Conservation (phyloP, 108 stramenopile species). For the Poteriospumella lacustris region DNA sequence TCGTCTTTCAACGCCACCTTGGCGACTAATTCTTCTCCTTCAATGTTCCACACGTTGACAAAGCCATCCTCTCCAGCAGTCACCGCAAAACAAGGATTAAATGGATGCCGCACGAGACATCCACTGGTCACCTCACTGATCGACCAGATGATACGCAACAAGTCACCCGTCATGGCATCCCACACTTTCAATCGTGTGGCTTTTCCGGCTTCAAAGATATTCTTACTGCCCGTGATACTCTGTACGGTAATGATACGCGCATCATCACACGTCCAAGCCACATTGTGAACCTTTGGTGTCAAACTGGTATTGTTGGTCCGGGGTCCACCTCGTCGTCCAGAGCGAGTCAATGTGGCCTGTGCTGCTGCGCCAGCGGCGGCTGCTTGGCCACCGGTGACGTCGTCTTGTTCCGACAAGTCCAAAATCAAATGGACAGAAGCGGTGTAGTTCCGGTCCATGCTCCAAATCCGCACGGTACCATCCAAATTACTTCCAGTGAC, state of each 20-base stretch:
- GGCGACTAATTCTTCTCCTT: constrained; percentile 4
- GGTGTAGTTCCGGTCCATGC: constrained; percentile 38
- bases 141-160: constrained; percentile 27
- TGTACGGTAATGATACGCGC: constrained; percentile 37
- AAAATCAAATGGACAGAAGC: constrained; percentile 5
- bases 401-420: neutral
- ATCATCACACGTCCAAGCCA: constrained; percentile 44
- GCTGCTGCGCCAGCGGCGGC: neutral
- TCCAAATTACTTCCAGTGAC: constrained; percentile 39
- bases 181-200: constrained; percentile 34
- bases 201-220: neutral
- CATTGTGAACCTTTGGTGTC: constrained; percentile 33
- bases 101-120: constrained; percentile 33
- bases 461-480: constrained; percentile 41
- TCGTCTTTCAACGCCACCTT: neutral
- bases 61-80: constrained; percentile 40
- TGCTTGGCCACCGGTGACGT: neutral
- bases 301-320: neutral
- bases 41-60: constrained; percentile 42
- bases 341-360: no score
- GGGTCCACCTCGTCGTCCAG: no score
- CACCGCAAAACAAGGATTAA: constrained; percentile 20
- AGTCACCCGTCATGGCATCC: constrained; percentile 36
- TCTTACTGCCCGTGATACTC: constrained; percentile 19
- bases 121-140: neutral